Evolutionary conservation across 495 filamentous ascomycete genomes (phyloP).

Genomic region (Penicillium turbatum): DNA sequence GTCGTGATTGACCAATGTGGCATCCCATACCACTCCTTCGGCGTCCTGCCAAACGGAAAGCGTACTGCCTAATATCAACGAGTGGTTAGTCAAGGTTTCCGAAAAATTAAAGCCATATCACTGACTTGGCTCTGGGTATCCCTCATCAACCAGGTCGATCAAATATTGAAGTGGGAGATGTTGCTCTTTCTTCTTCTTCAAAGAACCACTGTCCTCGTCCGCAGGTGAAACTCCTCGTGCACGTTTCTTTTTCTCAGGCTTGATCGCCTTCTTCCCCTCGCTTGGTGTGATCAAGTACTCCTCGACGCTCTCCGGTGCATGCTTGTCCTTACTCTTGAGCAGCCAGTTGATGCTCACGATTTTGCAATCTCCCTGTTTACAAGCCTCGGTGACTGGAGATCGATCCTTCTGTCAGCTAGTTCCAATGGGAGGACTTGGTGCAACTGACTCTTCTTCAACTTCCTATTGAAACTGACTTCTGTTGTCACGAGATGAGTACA

Average conservation of each 20-base stretch:
- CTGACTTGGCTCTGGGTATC: background rate
- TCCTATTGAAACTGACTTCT: background rate
- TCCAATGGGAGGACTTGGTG: background rate
- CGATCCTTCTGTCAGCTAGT: background rate
- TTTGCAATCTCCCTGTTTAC: background rate
- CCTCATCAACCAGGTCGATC: slow-evolving; percentile 5
- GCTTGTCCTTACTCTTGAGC: background rate
- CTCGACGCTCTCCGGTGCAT: background rate
- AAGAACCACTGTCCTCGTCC: background rate
- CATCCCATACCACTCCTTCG: slow-evolving; percentile 6
- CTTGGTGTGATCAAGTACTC: background rate
- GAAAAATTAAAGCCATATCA: background rate
- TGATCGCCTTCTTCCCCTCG: background rate
- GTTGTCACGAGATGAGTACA: slow-evolving; percentile 22
- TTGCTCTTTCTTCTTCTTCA: slow-evolving; percentile 1
- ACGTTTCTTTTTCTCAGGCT: slow-evolving; percentile 3
- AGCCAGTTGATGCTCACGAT: slow-evolving; percentile 13
- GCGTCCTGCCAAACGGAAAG: slow-evolving; percentile 10
- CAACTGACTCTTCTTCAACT: slow-evolving; percentile 9
- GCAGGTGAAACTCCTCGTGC: background rate
- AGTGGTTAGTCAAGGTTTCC: background rate
- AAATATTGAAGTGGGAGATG: background rate
- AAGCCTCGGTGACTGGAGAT: slow-evolving; percentile 5
- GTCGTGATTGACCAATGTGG: slow-evolving; percentile 1
- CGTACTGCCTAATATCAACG: background rate